Percentiles rank a stretch among this genome's conserved stretches.
Conservation (phyloP, 345 rosid species). For the Populus pruinosa region DNA sequence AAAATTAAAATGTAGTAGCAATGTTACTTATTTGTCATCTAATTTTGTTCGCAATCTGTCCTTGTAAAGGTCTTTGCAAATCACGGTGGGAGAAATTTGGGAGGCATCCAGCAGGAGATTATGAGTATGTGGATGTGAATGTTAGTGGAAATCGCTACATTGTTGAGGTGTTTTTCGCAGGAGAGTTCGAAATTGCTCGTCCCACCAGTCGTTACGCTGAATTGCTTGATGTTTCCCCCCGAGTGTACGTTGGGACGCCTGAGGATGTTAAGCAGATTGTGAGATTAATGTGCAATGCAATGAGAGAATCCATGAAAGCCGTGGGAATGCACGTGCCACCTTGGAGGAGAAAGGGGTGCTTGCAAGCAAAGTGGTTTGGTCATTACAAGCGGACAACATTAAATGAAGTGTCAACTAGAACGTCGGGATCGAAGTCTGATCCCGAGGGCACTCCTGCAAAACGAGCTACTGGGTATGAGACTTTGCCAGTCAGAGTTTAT, state of each 20-base stretch:
- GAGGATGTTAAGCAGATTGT: conserved; percentile 55
- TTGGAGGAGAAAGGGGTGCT: conserved; percentile 72
- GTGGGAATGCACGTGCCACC: conserved; percentile 56
- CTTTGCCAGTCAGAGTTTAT: conserved; percentile 7
- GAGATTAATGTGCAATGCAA: conserved; percentile 61
- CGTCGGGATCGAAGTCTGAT: background rate
- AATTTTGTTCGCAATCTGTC: too few relatives aligned
- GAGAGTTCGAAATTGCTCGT: conserved; percentile 66
- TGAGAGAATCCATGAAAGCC: conserved; percentile 52
- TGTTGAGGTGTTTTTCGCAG: conserved; percentile 50
- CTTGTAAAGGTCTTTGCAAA: conserved; percentile 68
- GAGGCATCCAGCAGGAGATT: conserved; percentile 52
- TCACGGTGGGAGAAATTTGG: conserved; percentile 69
- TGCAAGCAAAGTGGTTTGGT: conserved; percentile 83
- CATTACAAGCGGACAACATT: conserved; percentile 54
- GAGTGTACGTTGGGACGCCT: conserved; percentile 45
- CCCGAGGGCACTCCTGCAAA: background rate
- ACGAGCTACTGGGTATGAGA: conserved; percentile 26
- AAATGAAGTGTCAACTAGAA: conserved; percentile 20
- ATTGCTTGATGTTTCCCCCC: conserved; percentile 43
- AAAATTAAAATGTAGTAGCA: too few relatives aligned
- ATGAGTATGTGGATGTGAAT: conserved; percentile 66
- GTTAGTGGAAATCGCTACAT: conserved; percentile 43
- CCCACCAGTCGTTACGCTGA: conserved; percentile 45
- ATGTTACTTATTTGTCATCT: too few relatives aligned